A percentile compares a stretch with the other conserved stretches of the same genome.
These are phyloP conservation scores for Eucalyptus cloeziana DNA, from an alignment of 345 rosid species.

Conservation along the genomic window DNA sequence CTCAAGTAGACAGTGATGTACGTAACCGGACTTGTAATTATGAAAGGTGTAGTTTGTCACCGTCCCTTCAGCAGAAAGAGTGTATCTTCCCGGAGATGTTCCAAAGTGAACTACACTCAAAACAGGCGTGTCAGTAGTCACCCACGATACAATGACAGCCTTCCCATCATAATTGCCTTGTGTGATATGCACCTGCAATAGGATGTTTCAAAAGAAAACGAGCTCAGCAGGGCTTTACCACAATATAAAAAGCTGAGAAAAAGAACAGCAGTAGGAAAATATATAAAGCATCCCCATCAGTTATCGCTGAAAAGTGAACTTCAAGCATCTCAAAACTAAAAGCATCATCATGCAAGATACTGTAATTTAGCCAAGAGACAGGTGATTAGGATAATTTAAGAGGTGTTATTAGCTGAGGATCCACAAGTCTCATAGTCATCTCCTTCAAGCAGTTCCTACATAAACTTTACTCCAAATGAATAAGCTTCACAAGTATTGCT, in stretches of 20 bases:
- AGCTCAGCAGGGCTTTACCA: neutral
- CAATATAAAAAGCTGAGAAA: neutral
- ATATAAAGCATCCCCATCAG: neutral
- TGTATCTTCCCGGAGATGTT: slow-evolving; percentile 23
- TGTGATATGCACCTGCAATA: slow-evolving; percentile 68
- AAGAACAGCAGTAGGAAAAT: neutral
- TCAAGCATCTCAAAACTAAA: neutral
- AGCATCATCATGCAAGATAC: neutral
- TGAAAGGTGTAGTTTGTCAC: slow-evolving; percentile 59
- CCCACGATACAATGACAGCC: slow-evolving; percentile 88
- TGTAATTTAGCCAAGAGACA: neutral
- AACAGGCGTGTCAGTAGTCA: slow-evolving; percentile 62
- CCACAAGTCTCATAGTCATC: neutral
- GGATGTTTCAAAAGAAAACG: neutral
- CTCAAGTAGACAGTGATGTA: slow-evolving; percentile 68
- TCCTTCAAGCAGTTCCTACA: neutral
- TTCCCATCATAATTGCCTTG: slow-evolving; percentile 93
- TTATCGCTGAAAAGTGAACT: neutral
- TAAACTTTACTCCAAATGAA: neutral
- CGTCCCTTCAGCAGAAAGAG: slow-evolving; percentile 49
- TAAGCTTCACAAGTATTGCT: neutral
- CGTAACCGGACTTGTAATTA: slow-evolving; percentile 73
- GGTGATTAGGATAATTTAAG: neutral
- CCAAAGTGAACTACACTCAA: slow-evolving; percentile 54
- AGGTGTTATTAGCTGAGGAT: neutral